Conservation (phyloP, 345 rosid species). For the Boechera stricta region DNA sequence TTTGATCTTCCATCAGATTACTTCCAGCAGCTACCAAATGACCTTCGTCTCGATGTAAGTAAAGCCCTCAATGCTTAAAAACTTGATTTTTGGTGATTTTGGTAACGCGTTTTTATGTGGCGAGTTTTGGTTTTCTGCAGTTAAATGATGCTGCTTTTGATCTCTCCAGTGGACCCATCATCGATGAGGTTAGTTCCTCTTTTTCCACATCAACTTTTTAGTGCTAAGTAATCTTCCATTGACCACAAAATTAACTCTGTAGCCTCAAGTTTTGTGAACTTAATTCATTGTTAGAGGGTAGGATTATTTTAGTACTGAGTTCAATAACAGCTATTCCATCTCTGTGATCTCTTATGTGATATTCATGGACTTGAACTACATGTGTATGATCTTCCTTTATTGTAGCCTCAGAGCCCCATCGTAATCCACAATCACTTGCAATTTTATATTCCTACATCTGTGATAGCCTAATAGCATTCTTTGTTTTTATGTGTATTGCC, state of each 20-base stretch:
- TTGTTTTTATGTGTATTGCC: not conserved
- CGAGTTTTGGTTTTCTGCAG: conserved; percentile 48
- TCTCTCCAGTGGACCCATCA: conserved; percentile 83
- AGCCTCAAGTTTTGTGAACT: not conserved
- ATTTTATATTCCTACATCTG: not conserved
- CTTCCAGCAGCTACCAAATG: conserved; percentile 67
- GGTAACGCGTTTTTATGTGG: not conserved
- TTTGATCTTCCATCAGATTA: conserved; percentile 87
- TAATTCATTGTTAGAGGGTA: too few relatives aligned
- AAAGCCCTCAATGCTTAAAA: conserved; percentile 26
- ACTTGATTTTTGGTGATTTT: not conserved
- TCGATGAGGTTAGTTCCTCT: conserved; percentile 67
- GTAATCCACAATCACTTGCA: not conserved
- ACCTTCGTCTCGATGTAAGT: conserved; percentile 82
- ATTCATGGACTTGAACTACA: not conserved
- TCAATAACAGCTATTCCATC: not conserved
- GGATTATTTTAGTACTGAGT: too few relatives aligned
- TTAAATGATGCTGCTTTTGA: conserved; percentile 96
- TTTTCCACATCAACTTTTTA: not conserved
- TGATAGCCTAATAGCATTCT: not conserved
- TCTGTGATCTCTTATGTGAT: not conserved
- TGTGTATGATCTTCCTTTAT: not conserved
- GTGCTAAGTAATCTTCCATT: not conserved
- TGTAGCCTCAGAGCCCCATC: not conserved
- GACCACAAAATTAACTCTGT: not conserved